phyloP scores from a whole-genome alignment of 2,329 filamentous ascomycete genomes.

The Colletotrichum sp. region DNA sequence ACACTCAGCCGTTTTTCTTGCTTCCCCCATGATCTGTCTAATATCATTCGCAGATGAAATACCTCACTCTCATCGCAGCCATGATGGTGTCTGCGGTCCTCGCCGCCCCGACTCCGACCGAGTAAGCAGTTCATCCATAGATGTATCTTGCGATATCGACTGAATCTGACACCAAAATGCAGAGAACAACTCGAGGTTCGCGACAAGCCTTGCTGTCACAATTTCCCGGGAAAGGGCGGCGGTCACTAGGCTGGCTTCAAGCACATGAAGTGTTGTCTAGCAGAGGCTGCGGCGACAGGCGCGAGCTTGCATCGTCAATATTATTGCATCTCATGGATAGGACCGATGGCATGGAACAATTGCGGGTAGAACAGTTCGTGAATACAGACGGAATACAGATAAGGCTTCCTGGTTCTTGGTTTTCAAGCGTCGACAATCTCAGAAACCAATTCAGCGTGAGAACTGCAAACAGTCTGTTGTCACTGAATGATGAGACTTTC shows the following conservation, averaged over 20 bases:
- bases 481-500: too few relatives aligned
- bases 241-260: background rate
- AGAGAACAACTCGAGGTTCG: background rate
- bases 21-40: background rate
- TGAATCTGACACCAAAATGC: background rate
- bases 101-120: background rate
- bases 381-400: too few relatives aligned
- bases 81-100: background rate
- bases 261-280: too few relatives aligned
- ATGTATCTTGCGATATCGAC: fast-evolving
- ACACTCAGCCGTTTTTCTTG: background rate
- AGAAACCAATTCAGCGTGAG: too few relatives aligned
- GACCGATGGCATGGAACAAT: too few relatives aligned
- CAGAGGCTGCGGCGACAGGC: background rate
- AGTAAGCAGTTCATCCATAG: background rate
- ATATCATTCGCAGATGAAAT: background rate
- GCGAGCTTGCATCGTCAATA: too few relatives aligned
- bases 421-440: too few relatives aligned
- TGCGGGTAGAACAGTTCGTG: too few relatives aligned
- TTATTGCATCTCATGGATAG: too few relatives aligned
- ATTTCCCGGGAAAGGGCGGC: background rate
- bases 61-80: background rate
- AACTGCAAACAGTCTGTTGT: too few relatives aligned
- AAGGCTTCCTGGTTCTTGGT: too few relatives aligned
- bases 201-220: background rate